These are phyloP conservation scores for Silene latifolia DNA, from an alignment of 148 eudicot species.

Conservation along the genomic window DNA sequence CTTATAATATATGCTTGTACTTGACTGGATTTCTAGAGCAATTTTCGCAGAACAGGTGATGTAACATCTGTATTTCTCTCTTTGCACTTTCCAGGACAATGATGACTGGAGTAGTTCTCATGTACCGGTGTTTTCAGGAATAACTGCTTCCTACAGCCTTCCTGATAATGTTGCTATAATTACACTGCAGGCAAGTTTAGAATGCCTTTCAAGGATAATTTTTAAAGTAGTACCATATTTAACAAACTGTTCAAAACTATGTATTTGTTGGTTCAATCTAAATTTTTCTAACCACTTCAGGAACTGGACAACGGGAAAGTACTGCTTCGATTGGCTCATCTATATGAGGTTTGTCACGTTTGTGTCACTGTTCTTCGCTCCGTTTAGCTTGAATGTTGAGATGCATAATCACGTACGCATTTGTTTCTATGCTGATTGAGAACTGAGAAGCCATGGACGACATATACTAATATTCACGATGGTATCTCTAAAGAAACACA, in stretches of 20 bases:
- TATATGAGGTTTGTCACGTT: constrained; percentile 75
- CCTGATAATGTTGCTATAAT: constrained; percentile 75
- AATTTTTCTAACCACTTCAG: constrained; percentile 36
- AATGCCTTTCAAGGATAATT: constrained; percentile 1
- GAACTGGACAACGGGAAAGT: constrained; percentile 72
- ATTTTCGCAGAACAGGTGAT: neutral
- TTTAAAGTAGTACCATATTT: neutral
- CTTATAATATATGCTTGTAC: neutral
- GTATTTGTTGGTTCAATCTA: neutral
- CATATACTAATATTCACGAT: neutral
- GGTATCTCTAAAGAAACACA: neutral
- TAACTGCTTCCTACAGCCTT: constrained; percentile 70
- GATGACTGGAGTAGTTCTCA: constrained; percentile 64
- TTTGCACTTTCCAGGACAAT: constrained; percentile 53
- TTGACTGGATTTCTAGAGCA: neutral
- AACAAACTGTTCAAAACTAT: neutral
- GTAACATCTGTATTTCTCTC: neutral
- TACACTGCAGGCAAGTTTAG: constrained; percentile 70
- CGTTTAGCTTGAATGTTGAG: neutral
- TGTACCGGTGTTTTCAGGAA: constrained; percentile 56
- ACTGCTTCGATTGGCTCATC: constrained; percentile 87
- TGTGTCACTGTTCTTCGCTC: constrained; percentile 9
- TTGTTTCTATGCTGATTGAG: neutral
- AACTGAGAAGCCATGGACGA: no score
- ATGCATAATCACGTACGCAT: neutral